phyloP scores from a whole-genome alignment of 1,284 basidiomycete genomes.

The Trametes hirsuta region DNA sequence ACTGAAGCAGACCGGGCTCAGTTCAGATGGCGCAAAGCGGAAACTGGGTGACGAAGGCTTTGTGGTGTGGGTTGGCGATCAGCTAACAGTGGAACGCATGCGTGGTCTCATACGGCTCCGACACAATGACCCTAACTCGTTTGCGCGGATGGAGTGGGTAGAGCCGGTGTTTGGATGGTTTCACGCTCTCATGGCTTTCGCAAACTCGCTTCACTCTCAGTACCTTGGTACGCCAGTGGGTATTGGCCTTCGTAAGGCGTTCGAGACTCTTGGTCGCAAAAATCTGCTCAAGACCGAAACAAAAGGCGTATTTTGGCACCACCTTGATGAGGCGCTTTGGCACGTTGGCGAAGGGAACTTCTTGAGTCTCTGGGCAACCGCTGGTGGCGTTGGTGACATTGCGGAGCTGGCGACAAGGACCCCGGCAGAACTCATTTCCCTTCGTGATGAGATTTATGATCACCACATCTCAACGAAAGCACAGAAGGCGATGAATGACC shows the following conservation, averaged over 20 bases:
- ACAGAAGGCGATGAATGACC: constrained; percentile 9
- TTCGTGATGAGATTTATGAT: not conserved
- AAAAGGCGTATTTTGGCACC: constrained; percentile 25
- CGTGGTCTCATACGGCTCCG: constrained; percentile 28
- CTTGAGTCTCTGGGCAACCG: constrained; percentile 9
- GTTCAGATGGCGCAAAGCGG: not conserved
- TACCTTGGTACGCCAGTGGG: constrained; percentile 23
- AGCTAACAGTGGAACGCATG: constrained; percentile 26
- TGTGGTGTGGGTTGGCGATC: constrained; percentile 26
- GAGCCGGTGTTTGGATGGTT: constrained; percentile 39
- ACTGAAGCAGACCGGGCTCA: constrained; percentile 15
- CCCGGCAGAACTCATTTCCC: not conserved
- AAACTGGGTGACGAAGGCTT: not conserved
- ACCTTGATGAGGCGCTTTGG: constrained; percentile 22
- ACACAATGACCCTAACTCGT: constrained; percentile 37
- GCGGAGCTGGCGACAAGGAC: constrained; percentile 1
- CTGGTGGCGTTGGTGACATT: not conserved
- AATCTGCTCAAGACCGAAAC: constrained; percentile 16
- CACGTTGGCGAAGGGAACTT: constrained; percentile 23
- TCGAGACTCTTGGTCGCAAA: constrained; percentile 21
- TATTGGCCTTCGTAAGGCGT: constrained; percentile 20
- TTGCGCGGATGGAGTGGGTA: constrained; percentile 38
- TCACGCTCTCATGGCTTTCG: constrained; percentile 39
- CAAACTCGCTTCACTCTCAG: constrained; percentile 27
- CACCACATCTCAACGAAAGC: not conserved